phyloP scores from a whole-genome alignment of 2,329 filamentous ascomycete species.

The Talaromyces sp. region DNA sequence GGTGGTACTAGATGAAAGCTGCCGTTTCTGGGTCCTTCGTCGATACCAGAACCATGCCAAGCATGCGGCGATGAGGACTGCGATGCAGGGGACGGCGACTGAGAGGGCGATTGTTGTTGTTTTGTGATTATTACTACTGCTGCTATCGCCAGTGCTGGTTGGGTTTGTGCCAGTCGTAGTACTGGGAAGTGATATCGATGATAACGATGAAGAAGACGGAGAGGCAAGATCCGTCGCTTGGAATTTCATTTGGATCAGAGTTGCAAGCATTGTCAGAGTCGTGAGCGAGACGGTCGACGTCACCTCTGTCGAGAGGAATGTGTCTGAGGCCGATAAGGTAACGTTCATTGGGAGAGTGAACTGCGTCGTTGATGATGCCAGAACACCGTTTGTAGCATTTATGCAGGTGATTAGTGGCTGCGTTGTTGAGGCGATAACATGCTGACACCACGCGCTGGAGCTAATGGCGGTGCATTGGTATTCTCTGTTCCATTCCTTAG shows the following conservation, averaged over 20 bases:
- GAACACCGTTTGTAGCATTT: neutral
- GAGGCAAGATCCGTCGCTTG: constrained; percentile 7
- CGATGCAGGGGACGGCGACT: constrained; percentile 8
- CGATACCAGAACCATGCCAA: constrained; percentile 13
- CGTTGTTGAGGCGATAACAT: constrained; percentile 1
- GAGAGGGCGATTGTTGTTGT: constrained; percentile 9
- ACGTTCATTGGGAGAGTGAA: neutral
- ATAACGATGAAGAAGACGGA: neutral
- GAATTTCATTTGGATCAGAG: constrained; percentile 4
- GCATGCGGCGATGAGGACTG: neutral
- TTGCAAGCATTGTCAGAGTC: neutral
- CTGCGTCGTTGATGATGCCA: neutral
- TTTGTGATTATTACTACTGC: neutral
- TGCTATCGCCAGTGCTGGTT: neutral
- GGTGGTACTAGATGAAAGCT: neutral
- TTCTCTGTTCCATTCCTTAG: neutral
- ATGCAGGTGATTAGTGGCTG: neutral
- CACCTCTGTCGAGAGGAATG: neutral
- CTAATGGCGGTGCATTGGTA: neutral
- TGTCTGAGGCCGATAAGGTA: neutral
- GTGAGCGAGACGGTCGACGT: neutral
- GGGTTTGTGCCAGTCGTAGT: neutral
- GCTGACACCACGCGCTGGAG: constrained; percentile 3
- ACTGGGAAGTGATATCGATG: neutral
- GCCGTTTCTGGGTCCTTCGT: neutral